Percentiles rank a stretch among this genome's conserved stretches.
Conservation (phyloP, 352 stramenopile species). For the Phytophthora quininea region DNA sequence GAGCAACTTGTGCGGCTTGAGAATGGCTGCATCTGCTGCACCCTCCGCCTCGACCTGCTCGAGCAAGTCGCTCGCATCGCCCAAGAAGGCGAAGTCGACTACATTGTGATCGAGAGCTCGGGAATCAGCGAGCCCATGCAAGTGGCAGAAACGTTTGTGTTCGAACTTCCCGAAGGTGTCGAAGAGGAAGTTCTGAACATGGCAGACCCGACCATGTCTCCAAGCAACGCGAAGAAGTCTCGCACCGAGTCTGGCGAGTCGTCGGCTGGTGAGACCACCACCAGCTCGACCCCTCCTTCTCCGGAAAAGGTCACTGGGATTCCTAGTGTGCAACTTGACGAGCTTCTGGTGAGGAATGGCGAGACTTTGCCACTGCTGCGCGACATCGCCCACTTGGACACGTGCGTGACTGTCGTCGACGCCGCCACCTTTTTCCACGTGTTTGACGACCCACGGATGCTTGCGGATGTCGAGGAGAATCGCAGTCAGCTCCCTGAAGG, state of each 20-base stretch:
- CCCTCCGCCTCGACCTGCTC: slow-evolving; percentile 85
- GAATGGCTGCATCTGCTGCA: slow-evolving; percentile 94
- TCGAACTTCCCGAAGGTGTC: slow-evolving; percentile 55
- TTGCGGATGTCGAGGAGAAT: slow-evolving; percentile 68
- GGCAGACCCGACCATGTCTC: slow-evolving; percentile 23
- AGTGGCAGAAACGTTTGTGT: slow-evolving; percentile 93
- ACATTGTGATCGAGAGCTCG: slow-evolving; percentile 95
- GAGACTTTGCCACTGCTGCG: slow-evolving; percentile 51
- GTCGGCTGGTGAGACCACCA: slow-evolving; percentile 32
- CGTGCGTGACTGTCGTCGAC: slow-evolving; percentile 93
- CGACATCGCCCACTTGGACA: slow-evolving; percentile 88
- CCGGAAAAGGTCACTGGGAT: slow-evolving; percentile 30
- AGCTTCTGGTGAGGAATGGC: slow-evolving; percentile 43
- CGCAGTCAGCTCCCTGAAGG: slow-evolving; percentile 68
- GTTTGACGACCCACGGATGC: slow-evolving; percentile 60
- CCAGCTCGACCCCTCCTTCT: slow-evolving; percentile 6
- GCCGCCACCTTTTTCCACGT: slow-evolving; percentile 77
- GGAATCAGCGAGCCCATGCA: slow-evolving; percentile 94
- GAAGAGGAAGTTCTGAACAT: slow-evolving; percentile 27
- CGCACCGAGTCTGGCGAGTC: slow-evolving; percentile 36
- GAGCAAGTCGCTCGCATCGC: slow-evolving; percentile 80
- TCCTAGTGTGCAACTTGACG: slow-evolving; percentile 47
- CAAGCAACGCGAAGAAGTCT: slow-evolving; percentile 37
- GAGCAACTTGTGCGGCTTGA: slow-evolving; percentile 88
- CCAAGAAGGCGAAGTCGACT: slow-evolving; percentile 79